Percentiles rank a stretch among this genome's conserved stretches.
phyloP scores from a whole-genome alignment of 768 basidiomycete species.

The Phylloporus rhodoxanthus region DNA sequence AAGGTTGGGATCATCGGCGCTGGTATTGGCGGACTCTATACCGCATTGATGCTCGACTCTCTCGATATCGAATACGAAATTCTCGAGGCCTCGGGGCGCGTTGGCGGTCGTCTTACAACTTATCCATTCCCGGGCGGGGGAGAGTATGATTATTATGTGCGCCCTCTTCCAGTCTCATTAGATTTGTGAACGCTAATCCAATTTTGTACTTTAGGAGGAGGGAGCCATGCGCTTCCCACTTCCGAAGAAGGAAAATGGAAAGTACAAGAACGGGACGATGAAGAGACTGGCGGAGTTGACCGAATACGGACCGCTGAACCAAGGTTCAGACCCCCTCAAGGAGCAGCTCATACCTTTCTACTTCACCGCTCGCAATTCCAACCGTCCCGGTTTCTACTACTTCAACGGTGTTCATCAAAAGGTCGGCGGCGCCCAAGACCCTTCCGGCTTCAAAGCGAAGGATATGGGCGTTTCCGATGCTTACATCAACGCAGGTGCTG shows the following conservation, averaged over 20 bases:
- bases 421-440: background rate
- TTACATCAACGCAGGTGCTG: background rate
- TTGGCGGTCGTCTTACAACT: constrained; percentile 38
- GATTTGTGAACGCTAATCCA: background rate
- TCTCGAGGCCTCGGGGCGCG: constrained; percentile 36
- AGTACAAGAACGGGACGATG: constrained; percentile 26
- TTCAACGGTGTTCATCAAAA: constrained; percentile 1
- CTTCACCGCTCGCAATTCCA: constrained; percentile 6
- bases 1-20: constrained; percentile 21
- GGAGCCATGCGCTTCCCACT: constrained; percentile 39
- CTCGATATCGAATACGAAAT: constrained; percentile 41
- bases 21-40: constrained; percentile 33
- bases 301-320: constrained; percentile 17
- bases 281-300: constrained; percentile 26
- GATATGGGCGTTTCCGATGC: background rate
- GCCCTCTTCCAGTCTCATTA: background rate
- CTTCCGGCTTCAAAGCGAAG: background rate
- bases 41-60: constrained; percentile 41
- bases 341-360: constrained; percentile 23
- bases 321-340: constrained; percentile 8
- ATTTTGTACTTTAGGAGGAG: constrained; percentile 22
- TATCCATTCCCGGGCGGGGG: constrained; percentile 32
- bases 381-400: constrained; percentile 8
- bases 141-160: background rate
- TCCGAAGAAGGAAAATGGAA: constrained; percentile 15